Evolutionary conservation across 2,329 filamentous ascomycete genomes (phyloP).

Genomic region (Chlorencoelia australis): DNA sequence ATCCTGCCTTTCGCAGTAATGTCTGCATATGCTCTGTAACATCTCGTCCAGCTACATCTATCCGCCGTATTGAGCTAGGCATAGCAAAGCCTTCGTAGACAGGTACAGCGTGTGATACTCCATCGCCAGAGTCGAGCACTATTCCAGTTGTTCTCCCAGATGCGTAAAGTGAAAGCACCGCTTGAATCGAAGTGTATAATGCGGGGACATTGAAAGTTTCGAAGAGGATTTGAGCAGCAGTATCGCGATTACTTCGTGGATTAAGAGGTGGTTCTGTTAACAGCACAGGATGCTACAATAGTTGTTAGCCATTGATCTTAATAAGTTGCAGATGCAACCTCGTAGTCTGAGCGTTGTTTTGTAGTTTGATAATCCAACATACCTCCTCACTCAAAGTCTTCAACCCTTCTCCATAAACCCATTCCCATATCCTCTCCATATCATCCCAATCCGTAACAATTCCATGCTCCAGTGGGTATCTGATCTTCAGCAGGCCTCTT

Average conservation of each 20-base stretch:
- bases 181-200: constrained; percentile 93
- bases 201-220: constrained; percentile 98
- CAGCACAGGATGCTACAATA: constrained; percentile 72
- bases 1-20: constrained; percentile 81
- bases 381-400: constrained; percentile 97
- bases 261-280: constrained; percentile 94
- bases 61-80: constrained; percentile 85
- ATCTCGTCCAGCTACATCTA: constrained; percentile 92
- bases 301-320: constrained; percentile 8
- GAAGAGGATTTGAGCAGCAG: constrained; percentile 92
- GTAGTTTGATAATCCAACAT: too few species aligned
- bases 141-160: constrained; percentile 93
- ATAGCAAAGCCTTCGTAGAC: constrained; percentile 98
- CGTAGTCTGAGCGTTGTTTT: too few species aligned
- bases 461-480: constrained; percentile 91
- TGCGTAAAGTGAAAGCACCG: constrained; percentile 89
- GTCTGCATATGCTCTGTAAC: constrained; percentile 93
- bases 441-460: constrained; percentile 99
- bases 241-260: constrained; percentile 90
- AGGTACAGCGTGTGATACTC: constrained; percentile 92
- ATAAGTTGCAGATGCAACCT: too few species aligned
- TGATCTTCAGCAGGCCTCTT: constrained; percentile 87
- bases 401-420: constrained; percentile 89
- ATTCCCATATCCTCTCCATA: constrained; percentile 99
- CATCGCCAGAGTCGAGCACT: constrained; percentile 89